A percentile compares a stretch with the other conserved stretches of the same genome.
These are phyloP conservation scores for Clavispora phyllophila DNA, from an alignment of 805 yeast species.

Conservation along the genomic window DNA sequence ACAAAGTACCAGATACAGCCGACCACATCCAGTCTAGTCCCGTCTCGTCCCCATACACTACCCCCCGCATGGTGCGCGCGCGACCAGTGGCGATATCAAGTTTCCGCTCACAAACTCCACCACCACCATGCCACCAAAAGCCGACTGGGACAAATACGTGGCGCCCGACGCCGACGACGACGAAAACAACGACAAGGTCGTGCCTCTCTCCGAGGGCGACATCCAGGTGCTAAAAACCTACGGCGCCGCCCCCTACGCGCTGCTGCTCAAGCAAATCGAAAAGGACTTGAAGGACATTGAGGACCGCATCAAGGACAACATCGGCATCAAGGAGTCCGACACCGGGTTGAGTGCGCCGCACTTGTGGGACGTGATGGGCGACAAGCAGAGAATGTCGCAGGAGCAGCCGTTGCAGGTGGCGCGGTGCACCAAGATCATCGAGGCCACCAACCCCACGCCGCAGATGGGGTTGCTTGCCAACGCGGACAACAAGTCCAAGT, in stretches of 20 bases:
- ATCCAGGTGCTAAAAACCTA: slow-evolving; percentile 95
- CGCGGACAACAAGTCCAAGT: slow-evolving; percentile 83
- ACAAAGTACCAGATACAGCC: no score
- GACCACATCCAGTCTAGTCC: no score
- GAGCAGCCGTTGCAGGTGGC: slow-evolving; percentile 98
- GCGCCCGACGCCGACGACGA: slow-evolving; percentile 74
- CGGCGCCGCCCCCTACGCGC: slow-evolving; percentile 95
- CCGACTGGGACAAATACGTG: slow-evolving; percentile 96
- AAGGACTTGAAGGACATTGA: slow-evolving; percentile 83
- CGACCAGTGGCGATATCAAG: slow-evolving; percentile 2
- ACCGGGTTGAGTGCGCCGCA: slow-evolving; percentile 98
- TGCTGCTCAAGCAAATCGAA: slow-evolving; percentile 74
- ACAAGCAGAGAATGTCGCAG: slow-evolving; percentile 84
- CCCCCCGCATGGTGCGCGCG: background rate
- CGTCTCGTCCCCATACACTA: no score
- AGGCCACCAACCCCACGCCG: slow-evolving; percentile 41
- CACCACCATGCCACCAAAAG: slow-evolving; percentile 82
- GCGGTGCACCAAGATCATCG: slow-evolving; percentile 94
- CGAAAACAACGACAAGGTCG: slow-evolving; percentile 60
- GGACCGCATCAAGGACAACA: slow-evolving; percentile 84
- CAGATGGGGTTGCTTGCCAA: slow-evolving; percentile 36
- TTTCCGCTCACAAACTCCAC: slow-evolving; percentile 10
- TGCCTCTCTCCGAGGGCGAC: slow-evolving; percentile 91
- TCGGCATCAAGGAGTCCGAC: slow-evolving; percentile 91
- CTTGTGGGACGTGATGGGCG: slow-evolving; percentile 96